Percentiles rank a stretch among this genome's conserved stretches.
phyloP scores from a whole-genome alignment of 202 grass and related monocot species.

The Cymbopogon flexuosus region DNA sequence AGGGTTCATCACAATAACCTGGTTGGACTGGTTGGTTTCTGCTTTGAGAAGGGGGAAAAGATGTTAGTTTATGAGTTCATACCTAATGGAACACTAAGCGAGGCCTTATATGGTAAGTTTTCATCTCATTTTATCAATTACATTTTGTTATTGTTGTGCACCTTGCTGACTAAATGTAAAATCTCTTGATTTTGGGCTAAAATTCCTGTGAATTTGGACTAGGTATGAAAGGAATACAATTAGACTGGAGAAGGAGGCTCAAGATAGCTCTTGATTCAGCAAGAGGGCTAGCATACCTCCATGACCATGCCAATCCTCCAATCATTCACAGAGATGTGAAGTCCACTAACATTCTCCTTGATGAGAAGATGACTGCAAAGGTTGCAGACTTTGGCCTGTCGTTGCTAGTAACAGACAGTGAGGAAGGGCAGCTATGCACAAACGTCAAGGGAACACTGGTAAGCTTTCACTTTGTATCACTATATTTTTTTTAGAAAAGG shows the following conservation, averaged over 20 bases:
- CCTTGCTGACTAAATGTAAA: not conserved
- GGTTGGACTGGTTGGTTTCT: conserved; percentile 76
- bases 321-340: conserved; percentile 92
- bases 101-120: conserved; percentile 61
- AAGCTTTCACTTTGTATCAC: conserved; percentile 11
- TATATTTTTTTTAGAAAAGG: no score
- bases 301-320: conserved; percentile 80
- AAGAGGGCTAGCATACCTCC: conserved; percentile 76
- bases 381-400: conserved; percentile 82
- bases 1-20: conserved; percentile 92
- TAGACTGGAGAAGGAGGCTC: conserved; percentile 64
- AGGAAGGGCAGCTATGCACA: conserved; percentile 55
- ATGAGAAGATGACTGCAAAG: conserved; percentile 64
- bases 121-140: not conserved
- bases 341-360: conserved; percentile 73
- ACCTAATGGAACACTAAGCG: conserved; percentile 64
- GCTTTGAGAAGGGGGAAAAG: conserved; percentile 75
- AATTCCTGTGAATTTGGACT: not conserved
- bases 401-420: conserved; percentile 57
- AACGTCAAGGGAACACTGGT: conserved; percentile 75
- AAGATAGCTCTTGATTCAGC: conserved; percentile 67
- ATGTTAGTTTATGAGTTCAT: conserved; percentile 92
- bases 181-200: not conserved
- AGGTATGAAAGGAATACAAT: conserved; percentile 61
- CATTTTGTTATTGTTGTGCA: not conserved